Evolutionary conservation across 139 green algal genomes (phyloP).

Genomic region (Raphidocelis subcapitata): DNA sequence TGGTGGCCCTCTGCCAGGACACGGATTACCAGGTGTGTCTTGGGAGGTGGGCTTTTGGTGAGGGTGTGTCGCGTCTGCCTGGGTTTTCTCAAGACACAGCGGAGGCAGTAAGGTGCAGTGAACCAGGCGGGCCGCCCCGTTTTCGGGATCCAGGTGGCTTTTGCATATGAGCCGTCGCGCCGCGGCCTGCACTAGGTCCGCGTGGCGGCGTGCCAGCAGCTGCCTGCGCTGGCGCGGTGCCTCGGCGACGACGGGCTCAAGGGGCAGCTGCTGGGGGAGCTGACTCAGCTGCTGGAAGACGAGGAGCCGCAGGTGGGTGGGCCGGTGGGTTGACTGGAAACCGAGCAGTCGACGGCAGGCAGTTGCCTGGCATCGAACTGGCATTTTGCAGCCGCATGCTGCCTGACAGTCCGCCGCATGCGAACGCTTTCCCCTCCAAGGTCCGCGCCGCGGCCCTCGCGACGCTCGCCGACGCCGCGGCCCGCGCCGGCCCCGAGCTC

Average conservation of each 20-base stretch:
- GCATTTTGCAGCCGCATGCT: no score
- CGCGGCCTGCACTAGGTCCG: background rate
- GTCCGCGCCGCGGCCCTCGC: slow-evolving; percentile 38
- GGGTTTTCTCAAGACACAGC: background rate
- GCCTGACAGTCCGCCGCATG: no score
- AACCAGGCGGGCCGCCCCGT: background rate
- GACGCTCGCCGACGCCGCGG: slow-evolving; percentile 32
- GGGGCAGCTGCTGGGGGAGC: slow-evolving; percentile 39
- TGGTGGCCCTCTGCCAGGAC: slow-evolving; percentile 6
- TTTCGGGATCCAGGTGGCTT: background rate
- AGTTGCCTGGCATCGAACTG: no score
- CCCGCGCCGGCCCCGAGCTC: slow-evolving; percentile 38
- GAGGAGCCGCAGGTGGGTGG: slow-evolving; percentile 45
- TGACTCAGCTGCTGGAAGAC: slow-evolving; percentile 54
- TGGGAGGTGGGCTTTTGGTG: background rate
- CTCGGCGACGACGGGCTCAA: background rate
- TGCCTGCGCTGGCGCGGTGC: slow-evolving; percentile 13
- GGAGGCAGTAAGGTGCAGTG: background rate
- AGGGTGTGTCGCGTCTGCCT: background rate
- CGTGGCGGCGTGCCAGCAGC: background rate
- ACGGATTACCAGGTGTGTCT: slow-evolving; percentile 27
- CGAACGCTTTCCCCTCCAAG: no score
- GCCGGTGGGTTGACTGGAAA: background rate
- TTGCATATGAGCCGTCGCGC: background rate
- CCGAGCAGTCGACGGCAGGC: no score